Evolutionary conservation across 805 yeast genomes (phyloP).

Genomic region (Hagleromyces aurorensis): DNA sequence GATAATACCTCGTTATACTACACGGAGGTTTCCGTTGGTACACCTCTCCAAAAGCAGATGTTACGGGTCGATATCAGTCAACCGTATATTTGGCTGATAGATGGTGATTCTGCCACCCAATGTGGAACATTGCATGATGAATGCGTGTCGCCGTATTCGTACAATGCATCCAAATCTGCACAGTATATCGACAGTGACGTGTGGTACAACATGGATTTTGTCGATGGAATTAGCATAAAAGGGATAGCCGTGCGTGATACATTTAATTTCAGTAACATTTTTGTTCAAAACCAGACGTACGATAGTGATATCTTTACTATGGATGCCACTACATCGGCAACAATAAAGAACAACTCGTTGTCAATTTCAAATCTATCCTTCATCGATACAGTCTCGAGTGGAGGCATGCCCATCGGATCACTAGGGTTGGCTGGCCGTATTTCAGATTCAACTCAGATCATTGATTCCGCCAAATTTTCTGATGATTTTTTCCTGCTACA

Average conservation of each 20-base stretch:
- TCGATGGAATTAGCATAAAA: slow-evolving; percentile 20
- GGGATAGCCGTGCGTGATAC: slow-evolving; percentile 21
- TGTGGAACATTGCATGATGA: slow-evolving; percentile 6
- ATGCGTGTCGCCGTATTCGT: slow-evolving; percentile 12
- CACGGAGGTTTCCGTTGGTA: slow-evolving; percentile 30
- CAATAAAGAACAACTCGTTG: slow-evolving; percentile 4
- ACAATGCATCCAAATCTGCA: slow-evolving; percentile 16
- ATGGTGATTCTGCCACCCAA: slow-evolving; percentile 9
- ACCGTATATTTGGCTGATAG: slow-evolving; percentile 33
- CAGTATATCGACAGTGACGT: slow-evolving; percentile 5
- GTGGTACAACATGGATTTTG: slow-evolving; percentile 14
- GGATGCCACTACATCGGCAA: slow-evolving; percentile 1
- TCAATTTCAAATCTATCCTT: slow-evolving; percentile 29
- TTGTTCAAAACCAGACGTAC: slow-evolving; percentile 1
- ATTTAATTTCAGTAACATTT: slow-evolving; percentile 12
- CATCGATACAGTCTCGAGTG: slow-evolving; percentile 32
- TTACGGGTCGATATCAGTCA: slow-evolving; percentile 34
- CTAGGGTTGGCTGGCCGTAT: slow-evolving; percentile 38
- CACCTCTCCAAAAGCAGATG: slow-evolving; percentile 23
- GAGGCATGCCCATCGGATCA: slow-evolving; percentile 33
- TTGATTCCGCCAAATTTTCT: slow-evolving; percentile 15
- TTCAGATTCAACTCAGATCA: slow-evolving; percentile 9
- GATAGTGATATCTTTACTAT: not conserved
- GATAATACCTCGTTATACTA: slow-evolving; percentile 22
- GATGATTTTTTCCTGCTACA: slow-evolving; percentile 30